Percentiles rank a stretch among this genome's conserved stretches.
Evolutionary conservation across 1,139 yeast genomes (phyloP).

Genomic region (Taphrina confusa): DNA sequence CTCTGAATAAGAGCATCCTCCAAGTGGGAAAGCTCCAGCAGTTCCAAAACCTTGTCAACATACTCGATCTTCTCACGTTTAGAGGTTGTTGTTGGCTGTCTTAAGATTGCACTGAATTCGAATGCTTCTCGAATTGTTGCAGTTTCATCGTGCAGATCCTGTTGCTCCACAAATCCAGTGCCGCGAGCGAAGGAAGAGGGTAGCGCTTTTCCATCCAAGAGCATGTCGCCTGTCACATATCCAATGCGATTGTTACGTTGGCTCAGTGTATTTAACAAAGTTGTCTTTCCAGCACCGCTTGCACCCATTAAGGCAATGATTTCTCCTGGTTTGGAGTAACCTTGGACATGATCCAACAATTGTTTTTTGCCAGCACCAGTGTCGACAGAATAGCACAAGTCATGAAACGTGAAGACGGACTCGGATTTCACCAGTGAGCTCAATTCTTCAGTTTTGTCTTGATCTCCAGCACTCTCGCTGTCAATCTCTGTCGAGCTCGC

Average conservation of each 20-base stretch:
- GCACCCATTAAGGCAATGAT: conserved; percentile 80
- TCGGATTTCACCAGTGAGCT: conserved; percentile 35
- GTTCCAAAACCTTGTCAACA: conserved; percentile 67
- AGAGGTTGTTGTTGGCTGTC: conserved; percentile 63
- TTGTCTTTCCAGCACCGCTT: conserved; percentile 86
- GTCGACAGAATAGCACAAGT: conserved; percentile 51
- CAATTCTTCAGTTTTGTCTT: conserved; percentile 24
- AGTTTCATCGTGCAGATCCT: conserved; percentile 69
- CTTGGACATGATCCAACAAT: conserved; percentile 59
- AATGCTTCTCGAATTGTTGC: conserved; percentile 80
- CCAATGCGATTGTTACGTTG: conserved; percentile 72
- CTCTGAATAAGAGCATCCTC: conserved; percentile 84
- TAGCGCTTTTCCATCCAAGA: conserved; percentile 69
- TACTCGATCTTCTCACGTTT: conserved; percentile 64
- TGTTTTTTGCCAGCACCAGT: conserved; percentile 48
- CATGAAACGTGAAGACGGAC: conserved; percentile 50
- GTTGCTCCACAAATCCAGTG: conserved; percentile 82
- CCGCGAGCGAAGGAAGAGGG: conserved; percentile 76
- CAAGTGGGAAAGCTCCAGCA: conserved; percentile 69
- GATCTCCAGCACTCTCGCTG: conserved; percentile 27
- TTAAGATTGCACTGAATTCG: conserved; percentile 67
- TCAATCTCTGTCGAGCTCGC: conserved; percentile 1
- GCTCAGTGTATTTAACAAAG: conserved; percentile 67
- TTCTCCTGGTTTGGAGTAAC: conserved; percentile 67
- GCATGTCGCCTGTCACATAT: conserved; percentile 71